Conservation (phyloP, 257 asterid genomes). For the Linderniella brevidens region DNA sequence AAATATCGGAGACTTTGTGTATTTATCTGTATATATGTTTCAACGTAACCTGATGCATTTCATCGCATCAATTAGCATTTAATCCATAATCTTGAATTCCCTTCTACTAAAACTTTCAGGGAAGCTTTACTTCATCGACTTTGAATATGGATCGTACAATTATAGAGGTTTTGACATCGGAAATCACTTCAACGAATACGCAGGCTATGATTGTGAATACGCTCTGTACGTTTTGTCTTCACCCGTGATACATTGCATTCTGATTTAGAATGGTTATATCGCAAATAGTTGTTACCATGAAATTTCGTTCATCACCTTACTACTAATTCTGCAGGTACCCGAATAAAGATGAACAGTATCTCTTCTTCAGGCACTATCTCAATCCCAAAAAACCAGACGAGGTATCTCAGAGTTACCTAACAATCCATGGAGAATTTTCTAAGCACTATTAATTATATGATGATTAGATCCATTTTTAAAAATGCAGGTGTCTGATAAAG, state of each 20-base stretch:
- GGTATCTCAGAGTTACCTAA: conserved; percentile 25
- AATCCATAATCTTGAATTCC: conserved; percentile 2
- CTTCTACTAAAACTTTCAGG: conserved; percentile 27
- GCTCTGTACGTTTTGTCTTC: conserved; percentile 38
- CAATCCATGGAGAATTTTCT: no score
- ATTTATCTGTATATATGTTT: not conserved
- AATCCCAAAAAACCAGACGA: conserved; percentile 37
- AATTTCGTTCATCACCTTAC: no score
- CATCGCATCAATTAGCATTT: conserved; percentile 3
- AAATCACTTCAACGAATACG: conserved; percentile 96
- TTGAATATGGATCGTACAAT: conserved; percentile 88
- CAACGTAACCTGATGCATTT: no score
- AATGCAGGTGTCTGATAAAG: conserved; percentile 45
- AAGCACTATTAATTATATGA: no score
- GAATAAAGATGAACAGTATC: conserved; percentile 45
- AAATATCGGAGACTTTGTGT: not conserved
- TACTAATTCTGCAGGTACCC: conserved; percentile 52
- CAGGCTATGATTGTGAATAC: conserved; percentile 96
- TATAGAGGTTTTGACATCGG: conserved; percentile 97
- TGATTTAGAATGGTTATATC: no score
- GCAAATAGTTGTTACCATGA: no score
- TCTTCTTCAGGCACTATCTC: conserved; percentile 81
- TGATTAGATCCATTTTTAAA: no score
- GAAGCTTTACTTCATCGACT: conserved; percentile 87
- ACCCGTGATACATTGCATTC: not conserved